These are phyloP conservation scores for Metschnikowia similis DNA, from an alignment of 805 yeast species.

Conservation along the genomic window DNA sequence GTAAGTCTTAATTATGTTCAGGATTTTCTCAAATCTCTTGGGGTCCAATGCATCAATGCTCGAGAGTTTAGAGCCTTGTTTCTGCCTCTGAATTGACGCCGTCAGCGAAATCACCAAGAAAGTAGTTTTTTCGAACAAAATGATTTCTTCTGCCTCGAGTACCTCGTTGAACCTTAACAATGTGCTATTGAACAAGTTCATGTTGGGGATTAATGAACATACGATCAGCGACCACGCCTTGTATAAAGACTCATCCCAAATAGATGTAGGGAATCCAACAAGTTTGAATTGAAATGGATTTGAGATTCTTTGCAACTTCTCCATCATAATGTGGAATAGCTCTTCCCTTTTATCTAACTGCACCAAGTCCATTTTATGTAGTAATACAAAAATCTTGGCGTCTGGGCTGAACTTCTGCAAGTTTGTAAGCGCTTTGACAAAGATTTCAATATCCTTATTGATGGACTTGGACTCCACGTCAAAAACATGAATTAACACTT, in stretches of 20 bases:
- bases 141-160: conserved; percentile 82
- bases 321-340: conserved; percentile 79
- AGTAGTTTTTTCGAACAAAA: conserved; percentile 89
- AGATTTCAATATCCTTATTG: conserved; percentile 88
- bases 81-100: conserved; percentile 33
- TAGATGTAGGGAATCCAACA: conserved; percentile 89
- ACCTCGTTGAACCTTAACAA: conserved; percentile 67
- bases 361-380: conserved; percentile 96
- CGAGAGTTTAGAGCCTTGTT: conserved; percentile 6
- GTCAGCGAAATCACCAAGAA: conserved; percentile 74
- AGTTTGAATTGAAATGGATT: conserved; percentile 60
- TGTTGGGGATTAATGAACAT: conserved; percentile 91
- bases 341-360: conserved; percentile 82
- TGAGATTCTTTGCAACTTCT: conserved; percentile 70
- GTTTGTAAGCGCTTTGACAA: conserved; percentile 76
- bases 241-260: conserved; percentile 94
- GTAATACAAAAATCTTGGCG: conserved; percentile 84
- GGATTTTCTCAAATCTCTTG: conserved; percentile 88
- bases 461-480: conserved; percentile 93
- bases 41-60: conserved; percentile 57
- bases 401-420: conserved; percentile 81
- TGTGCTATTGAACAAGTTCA: conserved; percentile 72
- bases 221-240: conserved; percentile 98
- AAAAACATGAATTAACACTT: conserved; percentile 91
- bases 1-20: conserved; percentile 89